Base-by-base conservation (phyloP, 164 flowering plant genomes). In the Protea cynaroides region DNA sequence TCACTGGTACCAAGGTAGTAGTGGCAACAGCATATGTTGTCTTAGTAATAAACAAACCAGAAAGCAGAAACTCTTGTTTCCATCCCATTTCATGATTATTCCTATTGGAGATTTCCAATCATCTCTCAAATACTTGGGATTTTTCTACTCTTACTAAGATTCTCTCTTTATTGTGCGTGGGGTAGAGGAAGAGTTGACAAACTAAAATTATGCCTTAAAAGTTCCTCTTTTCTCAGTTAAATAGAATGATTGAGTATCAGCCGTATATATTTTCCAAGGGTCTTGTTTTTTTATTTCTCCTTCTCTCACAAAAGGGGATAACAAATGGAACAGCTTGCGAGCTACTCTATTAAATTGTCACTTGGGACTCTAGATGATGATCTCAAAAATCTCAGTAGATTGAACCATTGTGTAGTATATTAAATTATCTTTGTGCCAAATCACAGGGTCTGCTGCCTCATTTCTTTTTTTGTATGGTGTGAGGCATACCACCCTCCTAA, bases 101-200 rank as follows among this genome's bases (percentile, higher is more conserved):
- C 25, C 34, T 29, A 40, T 21, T 29, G 34, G 49, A 43, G 36
- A 52, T 17, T 34, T 8, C 24, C 37, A 56, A 61, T 40, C 12
- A 25, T 55, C 58, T 52, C 18, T 12, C 0, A 38, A 24, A 25
- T 62, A 18, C 17, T 13, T 29, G 19, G 38, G 40, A 49, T 14
- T 49, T 49, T 49, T 44, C 46, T 67, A 56, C 14, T 22, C 51
- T 34, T 18, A 21, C 23, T 43, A 37, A 68, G 65, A 68, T 74
- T 65, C 59, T 71, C 64, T 51, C 59, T 59, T 58, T 15, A 29
- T 62, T 64, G 53, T 23, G 19, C 49, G 66, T 63, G 68, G 74
- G 74, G 43, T 22, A 56, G 37, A 43, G 61, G 44, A 44, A 71
- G 72, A 68, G 81, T 79, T 75, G 84, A 77, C 81, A 65, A 76